Percentiles rank a stretch among this genome's conserved stretches.
Evolutionary conservation across 78 protist genomes (phyloP).

Genomic region (Emiliania huxleyi): DNA sequence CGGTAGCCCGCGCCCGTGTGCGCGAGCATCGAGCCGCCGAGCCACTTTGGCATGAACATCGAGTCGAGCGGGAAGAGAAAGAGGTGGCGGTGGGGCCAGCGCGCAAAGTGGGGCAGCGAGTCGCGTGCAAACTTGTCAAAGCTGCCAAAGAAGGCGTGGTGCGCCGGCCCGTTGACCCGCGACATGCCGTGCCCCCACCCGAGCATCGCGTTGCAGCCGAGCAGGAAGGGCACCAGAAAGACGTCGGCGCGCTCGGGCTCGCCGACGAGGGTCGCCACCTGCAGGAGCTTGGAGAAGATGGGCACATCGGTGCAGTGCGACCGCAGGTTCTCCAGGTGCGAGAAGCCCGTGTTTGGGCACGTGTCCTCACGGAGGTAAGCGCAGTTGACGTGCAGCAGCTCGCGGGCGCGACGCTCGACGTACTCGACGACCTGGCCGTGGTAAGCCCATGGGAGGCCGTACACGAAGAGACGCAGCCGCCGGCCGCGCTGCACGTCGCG

Average conservation of each 20-base stretch:
- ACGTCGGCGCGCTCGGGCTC: background rate
- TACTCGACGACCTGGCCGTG: background rate
- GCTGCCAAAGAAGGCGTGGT: background rate
- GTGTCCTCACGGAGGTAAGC: background rate
- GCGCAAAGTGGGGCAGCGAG: background rate
- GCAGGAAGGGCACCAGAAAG: constrained; percentile 13
- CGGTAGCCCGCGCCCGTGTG: constrained; percentile 12
- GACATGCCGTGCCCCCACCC: background rate
- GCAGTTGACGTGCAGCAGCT: background rate
- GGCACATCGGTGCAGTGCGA: constrained; percentile 28
- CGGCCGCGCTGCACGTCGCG: background rate
- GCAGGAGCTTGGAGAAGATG: background rate
- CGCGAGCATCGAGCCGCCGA: background rate
- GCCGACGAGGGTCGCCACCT: background rate
- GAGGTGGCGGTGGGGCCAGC: background rate
- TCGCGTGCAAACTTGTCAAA: background rate
- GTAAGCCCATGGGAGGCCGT: background rate
- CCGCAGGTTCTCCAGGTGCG: background rate
- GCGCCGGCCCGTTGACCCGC: background rate
- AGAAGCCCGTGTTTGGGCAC: background rate
- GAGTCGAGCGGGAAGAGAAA: constrained; percentile 14
- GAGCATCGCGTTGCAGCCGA: constrained; percentile 13
- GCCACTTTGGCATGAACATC: background rate
- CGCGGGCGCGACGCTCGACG: background rate
- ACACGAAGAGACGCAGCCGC: background rate